Evolutionary conservation across 1,139 yeast species (phyloP).

Genomic region (Sugiyamaella xylanicola): DNA sequence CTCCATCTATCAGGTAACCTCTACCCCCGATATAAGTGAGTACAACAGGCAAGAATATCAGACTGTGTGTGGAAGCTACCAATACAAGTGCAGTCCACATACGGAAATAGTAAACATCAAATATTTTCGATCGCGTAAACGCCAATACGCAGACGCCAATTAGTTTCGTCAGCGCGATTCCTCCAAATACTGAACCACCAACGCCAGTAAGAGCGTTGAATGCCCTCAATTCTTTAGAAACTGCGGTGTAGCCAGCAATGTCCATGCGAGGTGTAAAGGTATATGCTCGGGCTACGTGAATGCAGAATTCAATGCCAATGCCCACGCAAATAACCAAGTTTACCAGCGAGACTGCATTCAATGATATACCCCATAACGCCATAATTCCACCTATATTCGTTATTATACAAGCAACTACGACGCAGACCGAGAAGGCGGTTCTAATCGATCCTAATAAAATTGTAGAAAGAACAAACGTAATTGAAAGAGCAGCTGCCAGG

Average conservation of each 20-base stretch:
- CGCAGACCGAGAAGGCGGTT: conserved; percentile 58
- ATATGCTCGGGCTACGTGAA: conserved; percentile 82
- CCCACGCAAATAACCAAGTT: conserved; percentile 90
- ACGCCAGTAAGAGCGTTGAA: conserved; percentile 67
- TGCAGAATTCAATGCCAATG: conserved; percentile 88
- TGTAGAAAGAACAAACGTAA: conserved; percentile 58
- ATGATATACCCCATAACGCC: conserved; percentile 71
- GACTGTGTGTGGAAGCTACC: conserved; percentile 75
- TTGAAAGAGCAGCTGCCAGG: conserved; percentile 55
- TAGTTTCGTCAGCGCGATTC: conserved; percentile 85
- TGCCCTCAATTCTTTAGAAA: conserved; percentile 47
- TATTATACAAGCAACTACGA: conserved; percentile 65
- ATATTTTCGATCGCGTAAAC: conserved; percentile 81
- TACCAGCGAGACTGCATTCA: conserved; percentile 88
- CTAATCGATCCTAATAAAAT: conserved; percentile 66
- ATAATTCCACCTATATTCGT: conserved; percentile 78
- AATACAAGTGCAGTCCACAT: conserved; percentile 91
- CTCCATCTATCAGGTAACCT: conserved; percentile 46
- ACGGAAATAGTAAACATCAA: conserved; percentile 87
- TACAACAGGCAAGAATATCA: conserved; percentile 74
- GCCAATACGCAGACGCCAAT: conserved; percentile 87
- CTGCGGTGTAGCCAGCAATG: conserved; percentile 24
- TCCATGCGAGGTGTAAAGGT: conserved; percentile 46
- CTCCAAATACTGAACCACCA: conserved; percentile 87
- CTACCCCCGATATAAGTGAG: conserved; percentile 66